These are phyloP conservation scores for Prosopis cineraria DNA, from an alignment of 306 rosid genomes.

Conservation along the genomic window DNA sequence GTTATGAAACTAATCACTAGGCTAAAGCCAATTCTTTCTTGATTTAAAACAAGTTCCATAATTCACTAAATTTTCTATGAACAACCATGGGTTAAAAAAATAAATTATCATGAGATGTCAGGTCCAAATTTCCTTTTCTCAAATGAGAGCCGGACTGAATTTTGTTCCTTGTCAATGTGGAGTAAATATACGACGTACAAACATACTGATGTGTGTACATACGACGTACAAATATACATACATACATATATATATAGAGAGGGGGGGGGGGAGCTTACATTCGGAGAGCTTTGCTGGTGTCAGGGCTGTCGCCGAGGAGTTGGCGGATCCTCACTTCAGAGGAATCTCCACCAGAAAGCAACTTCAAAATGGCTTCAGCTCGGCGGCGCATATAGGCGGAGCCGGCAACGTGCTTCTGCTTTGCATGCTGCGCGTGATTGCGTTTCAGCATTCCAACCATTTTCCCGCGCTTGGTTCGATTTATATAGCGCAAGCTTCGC, in stretches of 20 bases:
- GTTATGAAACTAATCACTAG: neutral
- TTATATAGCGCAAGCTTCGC: slow-evolving; percentile 48
- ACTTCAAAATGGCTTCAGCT: slow-evolving; percentile 69
- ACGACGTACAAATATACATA: neutral
- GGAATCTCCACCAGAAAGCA: slow-evolving; percentile 62
- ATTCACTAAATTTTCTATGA: neutral
- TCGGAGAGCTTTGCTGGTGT: slow-evolving; percentile 97
- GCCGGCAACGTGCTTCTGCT: slow-evolving; percentile 20
- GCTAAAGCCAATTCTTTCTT: neutral
- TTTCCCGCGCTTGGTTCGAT: slow-evolving; percentile 32
- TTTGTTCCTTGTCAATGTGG: neutral
- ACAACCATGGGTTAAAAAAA: neutral
- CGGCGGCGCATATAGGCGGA: slow-evolving; percentile 59
- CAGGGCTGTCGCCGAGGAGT: slow-evolving; percentile 88
- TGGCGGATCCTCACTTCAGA: slow-evolving; percentile 83
- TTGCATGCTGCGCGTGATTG: slow-evolving; percentile 30
- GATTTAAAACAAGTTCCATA: neutral
- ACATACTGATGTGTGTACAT: neutral
- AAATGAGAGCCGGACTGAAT: neutral
- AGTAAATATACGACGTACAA: neutral
- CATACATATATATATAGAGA: neutral
- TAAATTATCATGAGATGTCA: neutral
- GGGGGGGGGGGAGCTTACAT: slow-evolving; percentile 51
- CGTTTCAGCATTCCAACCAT: slow-evolving; percentile 21
- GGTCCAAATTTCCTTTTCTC: neutral